Base-by-base conservation (phyloP, 345 rosid genomes). In the Populus simonii region DNA sequence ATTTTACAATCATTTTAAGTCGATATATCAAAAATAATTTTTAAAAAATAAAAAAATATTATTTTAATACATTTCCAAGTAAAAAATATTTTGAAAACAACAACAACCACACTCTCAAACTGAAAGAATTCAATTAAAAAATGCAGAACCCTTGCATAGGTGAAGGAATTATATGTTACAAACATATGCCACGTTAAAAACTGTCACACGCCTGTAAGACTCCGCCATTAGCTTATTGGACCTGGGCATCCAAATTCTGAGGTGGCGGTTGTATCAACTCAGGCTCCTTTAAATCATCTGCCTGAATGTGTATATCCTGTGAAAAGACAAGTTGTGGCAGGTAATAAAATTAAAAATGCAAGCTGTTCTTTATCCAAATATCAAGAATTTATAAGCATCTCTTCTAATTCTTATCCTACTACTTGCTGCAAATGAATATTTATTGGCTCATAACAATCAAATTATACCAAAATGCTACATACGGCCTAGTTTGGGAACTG, bases 281-380 rank as follows among this genome's bases (percentile, higher is more conserved):
- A 0, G 87, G 45, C 75, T 90, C 99, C 74, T 90, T 96, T 35
- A 92, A 81, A 79, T 92, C 99, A 1, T 90, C 92, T 0, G 80
- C 66, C 61, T 87, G 93, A 80, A 85, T 81, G 17, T 74, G 86
- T 80, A 90, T 71, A 70, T 88, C 98, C 98, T 95, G 91, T 55
- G 82, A 36, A 45, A 18, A 51, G 36, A 67, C 69, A 72, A 25
- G 31, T 29, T 2, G 31, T 29, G 31, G 31, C 15, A n/a, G 25
- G 67, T 62, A 25, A 27, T 5, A 17, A 65, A 0, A 16, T 65
- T 12, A 18, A 17, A 49, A 49, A 17, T 16, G 22, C 0, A 18
- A 18, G 57, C 57, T 6, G 17, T 49, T 49, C 55, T 16, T 49
- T 49, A 49, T 49, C 55, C 55, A 49, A 49, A 16, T 49, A 49